These are phyloP conservation scores for Skeletonema grethae DNA, from an alignment of 108 stramenopile genomes.

Conservation along the genomic window DNA sequence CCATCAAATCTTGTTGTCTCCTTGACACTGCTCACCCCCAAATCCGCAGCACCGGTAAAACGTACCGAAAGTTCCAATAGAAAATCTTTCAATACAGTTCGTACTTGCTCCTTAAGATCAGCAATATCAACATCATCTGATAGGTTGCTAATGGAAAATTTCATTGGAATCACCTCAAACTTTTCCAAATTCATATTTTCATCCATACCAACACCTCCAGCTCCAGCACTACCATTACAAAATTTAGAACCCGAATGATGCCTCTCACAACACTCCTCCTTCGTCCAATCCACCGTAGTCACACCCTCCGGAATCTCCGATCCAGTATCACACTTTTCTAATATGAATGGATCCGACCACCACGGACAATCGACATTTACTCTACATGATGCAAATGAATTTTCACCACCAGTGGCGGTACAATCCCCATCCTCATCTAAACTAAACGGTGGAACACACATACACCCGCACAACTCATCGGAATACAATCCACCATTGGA, in stretches of 20 bases:
- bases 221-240: not conserved
- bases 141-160: slow-evolving; percentile 11
- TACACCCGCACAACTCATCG: not conserved
- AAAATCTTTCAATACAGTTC: slow-evolving; percentile 8
- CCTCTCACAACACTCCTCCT: not conserved
- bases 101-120: slow-evolving; percentile 22
- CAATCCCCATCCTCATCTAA: not conserved
- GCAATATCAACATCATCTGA: slow-evolving; percentile 28
- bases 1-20: slow-evolving; percentile 2
- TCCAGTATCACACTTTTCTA: not conserved
- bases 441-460: not conserved
- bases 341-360: not conserved
- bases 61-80: not conserved
- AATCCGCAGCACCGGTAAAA: slow-evolving; percentile 15
- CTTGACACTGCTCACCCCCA: slow-evolving; percentile 24
- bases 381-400: not conserved
- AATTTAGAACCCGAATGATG: not conserved
- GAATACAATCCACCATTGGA: not conserved
- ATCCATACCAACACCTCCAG: too few species aligned
- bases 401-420: not conserved
- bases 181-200: not conserved
- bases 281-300: not conserved
- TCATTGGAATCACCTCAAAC: slow-evolving; percentile 21
- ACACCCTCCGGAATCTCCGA: not conserved
- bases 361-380: not conserved